Evolutionary conservation across 768 basidiomycete genomes (phyloP), one percentile per base, ranked within the genome.

Genomic region (Glaciozyma martinii): DNA sequence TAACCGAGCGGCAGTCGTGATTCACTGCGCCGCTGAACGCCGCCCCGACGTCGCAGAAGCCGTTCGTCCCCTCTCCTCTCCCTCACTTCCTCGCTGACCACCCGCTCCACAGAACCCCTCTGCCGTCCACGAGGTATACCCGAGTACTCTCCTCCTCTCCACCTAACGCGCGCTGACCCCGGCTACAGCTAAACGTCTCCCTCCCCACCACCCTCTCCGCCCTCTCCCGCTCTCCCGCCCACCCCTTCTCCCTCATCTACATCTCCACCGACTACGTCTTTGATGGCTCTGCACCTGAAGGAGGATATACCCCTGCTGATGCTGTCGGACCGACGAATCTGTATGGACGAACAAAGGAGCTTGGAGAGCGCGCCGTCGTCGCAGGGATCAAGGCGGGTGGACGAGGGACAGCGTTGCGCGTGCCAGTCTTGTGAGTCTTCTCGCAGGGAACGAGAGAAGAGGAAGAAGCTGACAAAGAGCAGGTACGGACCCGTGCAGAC

Each of bases 191-290:
- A 68, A 97, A 97, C 75, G 85, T 82, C 53, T 80, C 80, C 19
- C 87, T 92, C 15, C 87, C 91, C 5, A 82, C 79, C 19, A 80
- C 82, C 63, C 82, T 99, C 18, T 86, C 90, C 8, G 71, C 79
- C 21, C 80, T 94, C 13, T 80, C 88, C 10, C 82, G 80, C 70
- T 75, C 80, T 4, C 77, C 86, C 33, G 79, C 80, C 42, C 90
- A 47, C 47, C 46, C 54, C 1, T 70, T 85, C 75, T 85, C 80
- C 29, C 78, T 99, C 52, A 81, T 99, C 53, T 93, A 92, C 78
- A 91, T 99, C 70, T 94, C 91, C 9, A 97, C 92, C 43, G 90
- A 99, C 77, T 97, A 97, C 77, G 91, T 99, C 21, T 98, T 98
- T 74, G 90, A 93, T 68, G 94, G 94, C 2, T 85, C 82, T n/a